These are phyloP conservation scores for Alternaria sp. DNA, from an alignment of 2,329 filamentous ascomycete species.

Conservation along the genomic window DNA sequence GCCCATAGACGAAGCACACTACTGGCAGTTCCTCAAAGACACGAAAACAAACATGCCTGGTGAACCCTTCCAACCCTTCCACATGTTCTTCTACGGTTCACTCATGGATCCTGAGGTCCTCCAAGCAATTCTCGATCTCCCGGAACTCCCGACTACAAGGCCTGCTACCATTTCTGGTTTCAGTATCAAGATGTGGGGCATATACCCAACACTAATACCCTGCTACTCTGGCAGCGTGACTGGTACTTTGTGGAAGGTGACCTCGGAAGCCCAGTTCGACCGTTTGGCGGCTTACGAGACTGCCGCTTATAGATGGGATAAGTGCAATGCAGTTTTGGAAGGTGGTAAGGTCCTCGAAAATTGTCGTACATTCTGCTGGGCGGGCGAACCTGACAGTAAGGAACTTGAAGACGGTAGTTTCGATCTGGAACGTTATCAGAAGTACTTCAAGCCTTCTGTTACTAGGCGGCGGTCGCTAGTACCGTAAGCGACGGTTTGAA, in stretches of 20 bases:
- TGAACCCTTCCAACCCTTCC: conserved; percentile 12
- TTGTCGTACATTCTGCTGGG: conserved; percentile 34
- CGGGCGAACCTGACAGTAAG: conserved; percentile 27
- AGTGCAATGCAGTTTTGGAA: conserved; percentile 24
- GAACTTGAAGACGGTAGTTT: conserved; percentile 35
- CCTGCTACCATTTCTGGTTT: conserved; percentile 35
- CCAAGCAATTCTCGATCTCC: conserved; percentile 35
- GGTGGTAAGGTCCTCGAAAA: conserved; percentile 13
- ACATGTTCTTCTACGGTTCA: conserved; percentile 47
- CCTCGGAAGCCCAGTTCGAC: conserved; percentile 22
- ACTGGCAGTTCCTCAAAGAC: conserved; percentile 8
- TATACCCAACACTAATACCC: conserved; percentile 34
- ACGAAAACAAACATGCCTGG: conserved; percentile 9
- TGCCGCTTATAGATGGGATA: conserved; percentile 26
- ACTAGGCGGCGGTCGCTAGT: conserved; percentile 2
- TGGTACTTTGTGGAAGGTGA: conserved; percentile 25
- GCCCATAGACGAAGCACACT: conserved; percentile 6
- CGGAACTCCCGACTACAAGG: conserved; percentile 27
- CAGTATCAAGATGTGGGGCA: conserved; percentile 43
- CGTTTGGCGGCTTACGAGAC: conserved; percentile 32
- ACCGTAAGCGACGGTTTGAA: background rate
- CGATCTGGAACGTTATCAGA: conserved; percentile 35
- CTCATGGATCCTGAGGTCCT: conserved; percentile 45
- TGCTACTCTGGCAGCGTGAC: conserved; percentile 16
- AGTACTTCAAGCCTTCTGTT: conserved; percentile 32